Percentiles rank a stretch among this genome's conserved stretches.
Conservation (phyloP, 1,284 basidiomycete genomes). For the Leccinum subatratum region DNA sequence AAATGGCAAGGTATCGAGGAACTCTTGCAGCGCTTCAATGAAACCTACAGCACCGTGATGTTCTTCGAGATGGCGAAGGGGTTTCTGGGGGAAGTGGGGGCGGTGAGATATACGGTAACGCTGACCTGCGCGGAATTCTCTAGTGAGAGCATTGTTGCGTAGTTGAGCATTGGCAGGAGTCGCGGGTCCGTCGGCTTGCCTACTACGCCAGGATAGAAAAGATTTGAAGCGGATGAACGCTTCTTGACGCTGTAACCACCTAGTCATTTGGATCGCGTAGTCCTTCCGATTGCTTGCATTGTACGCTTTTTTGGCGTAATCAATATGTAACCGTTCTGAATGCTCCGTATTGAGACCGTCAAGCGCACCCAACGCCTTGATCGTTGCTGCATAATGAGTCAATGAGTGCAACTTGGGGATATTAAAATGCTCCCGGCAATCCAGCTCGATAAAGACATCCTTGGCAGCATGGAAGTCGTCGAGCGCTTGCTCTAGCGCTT, state of each 20-base stretch:
- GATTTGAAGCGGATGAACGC: background rate
- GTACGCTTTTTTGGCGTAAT: slow-evolving; percentile 20
- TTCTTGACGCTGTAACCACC: slow-evolving; percentile 12
- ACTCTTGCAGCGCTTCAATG: background rate
- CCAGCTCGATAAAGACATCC: background rate
- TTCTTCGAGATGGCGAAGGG: background rate
- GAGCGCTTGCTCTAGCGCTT: background rate
- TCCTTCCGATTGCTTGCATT: slow-evolving; percentile 11
- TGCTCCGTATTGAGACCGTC: slow-evolving; percentile 18
- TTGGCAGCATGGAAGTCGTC: background rate
- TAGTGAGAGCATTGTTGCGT: background rate
- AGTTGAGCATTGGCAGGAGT: background rate
- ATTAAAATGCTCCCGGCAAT: slow-evolving; percentile 5
- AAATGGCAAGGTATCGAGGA: background rate
- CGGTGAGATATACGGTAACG: background rate
- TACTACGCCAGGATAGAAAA: slow-evolving; percentile 3
- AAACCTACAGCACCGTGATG: slow-evolving; percentile 1
- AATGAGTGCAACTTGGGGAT: slow-evolving; percentile 9
- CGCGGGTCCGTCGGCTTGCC: background rate
- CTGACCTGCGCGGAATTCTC: background rate
- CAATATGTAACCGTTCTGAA: slow-evolving; percentile 18
- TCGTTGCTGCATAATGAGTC: slow-evolving; percentile 14
- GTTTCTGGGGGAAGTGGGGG: background rate
- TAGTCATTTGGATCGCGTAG: slow-evolving; percentile 11
- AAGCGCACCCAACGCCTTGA: slow-evolving; percentile 5